Base-by-base conservation (phyloP, 176 grass and related monocot species). In the Otatea glauca region DNA sequence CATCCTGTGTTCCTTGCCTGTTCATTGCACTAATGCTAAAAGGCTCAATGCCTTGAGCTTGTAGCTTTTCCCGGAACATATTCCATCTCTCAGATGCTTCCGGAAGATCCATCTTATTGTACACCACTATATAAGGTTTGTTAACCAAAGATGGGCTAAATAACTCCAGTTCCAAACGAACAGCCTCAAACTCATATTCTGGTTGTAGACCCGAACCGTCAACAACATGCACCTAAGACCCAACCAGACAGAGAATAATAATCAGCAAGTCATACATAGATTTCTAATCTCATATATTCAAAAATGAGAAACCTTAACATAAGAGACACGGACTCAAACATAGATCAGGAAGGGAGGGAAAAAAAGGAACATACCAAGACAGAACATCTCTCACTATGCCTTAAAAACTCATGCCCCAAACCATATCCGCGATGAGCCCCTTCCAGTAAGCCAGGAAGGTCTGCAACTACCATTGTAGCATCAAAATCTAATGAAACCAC, bases 371-470 rank as follows among this genome's bases (percentile, higher is more conserved):
- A 81, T 90, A 97, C 95, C 86, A 97, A 78, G 12, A 94, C 87
- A 4, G 86, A 94, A 73, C 96, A 98, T 86, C 96, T 86, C 82
- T 98, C 96, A 70, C 93, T 92, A 70, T 98, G 96, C 60, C 93
- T 92, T 67, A 98, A 81, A 91, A 98, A 98, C 77, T 98, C 96
- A 70, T 95, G 93, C 23, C 96, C 96, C 79, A 98, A 89, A 81
- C 96, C 96, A 71, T 94, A 98, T 54, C 96, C 96, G 59, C 91
- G 85, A 74, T 98, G 93, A 45, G 96, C 96, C 42, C 96, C 96
- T 95, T 98, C 96, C 80, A 98, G 83, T 35, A 98, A 88, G 17
- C 96, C 96, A 80, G 96, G 96, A 77, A 98, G 93, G 75, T 98
- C 96, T 27, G 96, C 96, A 68, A 95, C 96, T 65, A 95, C 89